Conservation (phyloP, 345 rosid species). For the Euclidium syriacum region DNA sequence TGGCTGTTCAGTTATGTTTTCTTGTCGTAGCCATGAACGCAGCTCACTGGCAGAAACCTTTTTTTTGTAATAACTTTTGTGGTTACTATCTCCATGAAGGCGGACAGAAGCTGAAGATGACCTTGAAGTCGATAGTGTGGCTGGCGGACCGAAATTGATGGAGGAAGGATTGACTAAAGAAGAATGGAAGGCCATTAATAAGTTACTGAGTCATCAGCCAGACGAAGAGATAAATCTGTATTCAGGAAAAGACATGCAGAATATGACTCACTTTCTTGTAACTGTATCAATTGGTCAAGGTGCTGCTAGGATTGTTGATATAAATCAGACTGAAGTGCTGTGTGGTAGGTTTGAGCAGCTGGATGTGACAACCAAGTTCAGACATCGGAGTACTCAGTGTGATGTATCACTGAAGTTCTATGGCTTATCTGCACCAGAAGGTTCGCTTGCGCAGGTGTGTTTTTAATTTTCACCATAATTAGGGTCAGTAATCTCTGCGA, state of each 20-base stretch:
- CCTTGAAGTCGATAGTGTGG: slow-evolving; percentile 35
- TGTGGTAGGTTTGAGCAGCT: slow-evolving; percentile 97
- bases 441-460: slow-evolving; percentile 96
- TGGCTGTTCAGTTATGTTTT: slow-evolving; percentile 6
- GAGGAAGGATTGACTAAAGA: slow-evolving; percentile 85
- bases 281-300: slow-evolving; percentile 77
- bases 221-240: slow-evolving; percentile 59
- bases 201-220: slow-evolving; percentile 83
- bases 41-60: not conserved
- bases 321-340: slow-evolving; percentile 64
- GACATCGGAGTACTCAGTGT: slow-evolving; percentile 63
- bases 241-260: slow-evolving; percentile 80
- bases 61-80: slow-evolving; percentile 15
- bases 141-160: slow-evolving; percentile 40
- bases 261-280: slow-evolving; percentile 69
- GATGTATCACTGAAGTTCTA: slow-evolving; percentile 76
- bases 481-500: not conserved
- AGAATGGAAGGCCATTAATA: slow-evolving; percentile 94
- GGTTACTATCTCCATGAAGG: slow-evolving; percentile 42
- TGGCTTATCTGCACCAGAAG: slow-evolving; percentile 97
- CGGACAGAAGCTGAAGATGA: slow-evolving; percentile 51
- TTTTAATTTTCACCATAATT: slow-evolving; percentile 6
- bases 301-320: slow-evolving; percentile 75
- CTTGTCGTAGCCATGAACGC: not conserved
- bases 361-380: slow-evolving; percentile 71